Base-by-base conservation (phyloP, 768 basidiomycete species). In the Russula lepida region DNA sequence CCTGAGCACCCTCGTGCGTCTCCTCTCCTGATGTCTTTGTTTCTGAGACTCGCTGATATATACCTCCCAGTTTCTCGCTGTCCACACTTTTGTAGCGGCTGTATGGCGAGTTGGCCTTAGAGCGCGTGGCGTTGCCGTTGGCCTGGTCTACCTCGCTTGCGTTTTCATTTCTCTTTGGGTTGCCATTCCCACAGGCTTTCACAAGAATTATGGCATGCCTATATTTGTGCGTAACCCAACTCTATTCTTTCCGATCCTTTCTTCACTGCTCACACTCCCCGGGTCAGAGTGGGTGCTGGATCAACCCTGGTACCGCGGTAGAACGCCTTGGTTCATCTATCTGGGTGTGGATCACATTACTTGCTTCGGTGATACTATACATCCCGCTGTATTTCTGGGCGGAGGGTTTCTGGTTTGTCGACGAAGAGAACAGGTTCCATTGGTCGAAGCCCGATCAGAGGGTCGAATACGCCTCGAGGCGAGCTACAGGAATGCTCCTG, bases 71-170 rank as follows among this genome's bases (percentile, higher is more conserved):
- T n/a, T n/a, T n/a, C n/a, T n/a, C n/a, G n/a, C n/a, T n/a, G n/a
- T n/a, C n/a, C n/a, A n/a, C n/a, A n/a, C 78, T 1, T 77, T 79
- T 64, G 57, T 74, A 8, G 48, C 39, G 2, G 74, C 73, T 17
- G 60, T 79, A n/a, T 76, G 75, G 75, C 69, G 68, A 54, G 71
- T 73, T 23, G 68, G 68, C 32, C 63, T 71, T 23, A 41, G 64
- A 32, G 69, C 70, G 21, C 68, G 73, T 49, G 52, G 57, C 9
- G 25, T 70, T 30, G 74, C 74, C 15, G 58, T 66, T 44, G 37
- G 41, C 28, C 5, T 56, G 12, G 64, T 59, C 28, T 28, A n/a
- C 19, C n/a, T 56, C 44, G 37, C n/a, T 23, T 62, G 49, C 13
- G 6, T 63, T 15, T 65, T 63, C 39, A 43, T 67, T 32, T 66